Percentiles rank a stretch among this genome's conserved stretches.
Evolutionary conservation across 805 yeast genomes (phyloP).

Genomic region (Citeromyces matritensis): DNA sequence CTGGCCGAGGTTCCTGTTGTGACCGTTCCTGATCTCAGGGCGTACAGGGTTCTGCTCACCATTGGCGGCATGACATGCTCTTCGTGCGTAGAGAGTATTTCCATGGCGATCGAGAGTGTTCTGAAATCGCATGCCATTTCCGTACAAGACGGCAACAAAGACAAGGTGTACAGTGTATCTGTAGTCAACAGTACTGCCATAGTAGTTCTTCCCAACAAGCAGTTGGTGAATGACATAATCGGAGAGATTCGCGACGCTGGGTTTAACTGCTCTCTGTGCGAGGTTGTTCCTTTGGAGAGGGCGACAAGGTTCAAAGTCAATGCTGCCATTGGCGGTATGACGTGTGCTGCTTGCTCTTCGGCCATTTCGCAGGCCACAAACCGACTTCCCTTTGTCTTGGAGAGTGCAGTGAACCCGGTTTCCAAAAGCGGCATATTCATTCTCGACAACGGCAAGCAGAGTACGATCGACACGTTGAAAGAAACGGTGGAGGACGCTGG

Average conservation of each 20-base stretch:
- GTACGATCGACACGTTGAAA: constrained; percentile 22
- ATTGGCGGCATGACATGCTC: constrained; percentile 62
- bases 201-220: constrained; percentile 36
- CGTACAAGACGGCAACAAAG: constrained; percentile 5
- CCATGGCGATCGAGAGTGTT: constrained; percentile 19
- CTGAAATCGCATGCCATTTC: constrained; percentile 7
- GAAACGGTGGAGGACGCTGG: constrained; percentile 52
- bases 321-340: constrained; percentile 59
- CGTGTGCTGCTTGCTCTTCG: constrained; percentile 55
- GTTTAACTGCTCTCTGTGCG: constrained; percentile 34
- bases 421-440: constrained; percentile 52
- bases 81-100: constrained; percentile 36
- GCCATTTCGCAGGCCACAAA: constrained; percentile 32
- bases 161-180: constrained; percentile 14
- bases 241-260: constrained; percentile 29
- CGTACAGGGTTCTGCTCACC: constrained; percentile 35
- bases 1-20: constrained; percentile 11
- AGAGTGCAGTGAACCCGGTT: constrained; percentile 38
- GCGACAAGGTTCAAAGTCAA: constrained; percentile 31
- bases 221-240: constrained; percentile 31
- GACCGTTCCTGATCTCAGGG: constrained; percentile 3
- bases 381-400: constrained; percentile 35
- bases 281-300: constrained; percentile 41
- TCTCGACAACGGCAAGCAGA: constrained; percentile 23
- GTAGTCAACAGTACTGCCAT: constrained; percentile 41